Percentiles rank a stretch among this genome's conserved stretches.
These are phyloP conservation scores for Cyberlindnera mississippiensis DNA, from an alignment of 805 yeast genomes.

Conservation along the genomic window DNA sequence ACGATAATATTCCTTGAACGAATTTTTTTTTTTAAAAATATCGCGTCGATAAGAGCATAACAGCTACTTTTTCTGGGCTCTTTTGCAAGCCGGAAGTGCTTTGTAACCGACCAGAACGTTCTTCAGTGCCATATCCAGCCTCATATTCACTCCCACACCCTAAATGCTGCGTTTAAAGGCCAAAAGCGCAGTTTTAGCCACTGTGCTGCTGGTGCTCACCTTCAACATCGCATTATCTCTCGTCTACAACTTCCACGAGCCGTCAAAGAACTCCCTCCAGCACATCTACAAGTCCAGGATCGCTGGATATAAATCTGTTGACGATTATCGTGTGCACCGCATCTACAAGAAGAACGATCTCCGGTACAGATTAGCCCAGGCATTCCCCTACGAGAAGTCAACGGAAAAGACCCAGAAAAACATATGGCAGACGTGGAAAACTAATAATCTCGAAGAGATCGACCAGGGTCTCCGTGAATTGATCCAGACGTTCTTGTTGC, in stretches of 20 bases:
- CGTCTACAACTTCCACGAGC: slow-evolving; percentile 11
- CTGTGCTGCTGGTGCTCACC: neutral
- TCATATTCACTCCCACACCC: neutral
- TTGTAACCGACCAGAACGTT: no score
- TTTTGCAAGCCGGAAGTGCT: no score
- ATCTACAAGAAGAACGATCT: slow-evolving; percentile 9
- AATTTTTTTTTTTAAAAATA: no score
- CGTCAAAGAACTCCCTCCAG: slow-evolving; percentile 1
- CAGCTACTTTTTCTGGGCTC: no score
- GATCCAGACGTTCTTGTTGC: slow-evolving; percentile 8
- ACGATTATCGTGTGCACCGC: slow-evolving; percentile 12
- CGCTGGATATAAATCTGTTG: slow-evolving; percentile 12
- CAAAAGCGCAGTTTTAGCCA: neutral
- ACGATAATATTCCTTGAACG: no score
- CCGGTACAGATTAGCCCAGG: slow-evolving; percentile 11
- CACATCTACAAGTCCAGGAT: slow-evolving; percentile 1
- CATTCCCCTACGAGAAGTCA: slow-evolving; percentile 16
- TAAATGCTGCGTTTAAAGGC: slow-evolving; percentile 4
- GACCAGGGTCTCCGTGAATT: slow-evolving; percentile 10
- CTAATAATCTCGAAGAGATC: slow-evolving; percentile 5
- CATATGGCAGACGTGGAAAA: slow-evolving; percentile 50
- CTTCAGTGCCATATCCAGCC: no score
- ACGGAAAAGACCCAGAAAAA: slow-evolving; percentile 31
- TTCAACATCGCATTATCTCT: slow-evolving; percentile 4
- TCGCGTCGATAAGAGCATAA: no score